Evolutionary conservation across 148 eudicot species (phyloP).

Genomic region (Fallopia convolvulus): DNA sequence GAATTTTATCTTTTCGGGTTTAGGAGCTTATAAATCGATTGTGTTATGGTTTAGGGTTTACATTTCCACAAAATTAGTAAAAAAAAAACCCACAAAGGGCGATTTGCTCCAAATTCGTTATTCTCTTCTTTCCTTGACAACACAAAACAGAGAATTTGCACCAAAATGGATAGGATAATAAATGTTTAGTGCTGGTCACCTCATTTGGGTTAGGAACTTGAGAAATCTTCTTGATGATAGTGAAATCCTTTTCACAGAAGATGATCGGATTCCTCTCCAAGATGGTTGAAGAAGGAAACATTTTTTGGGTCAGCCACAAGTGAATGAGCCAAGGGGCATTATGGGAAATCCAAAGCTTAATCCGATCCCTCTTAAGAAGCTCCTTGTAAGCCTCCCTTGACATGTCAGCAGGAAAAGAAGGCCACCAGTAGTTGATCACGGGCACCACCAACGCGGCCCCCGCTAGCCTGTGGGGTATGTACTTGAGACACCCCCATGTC

Average conservation of each 20-base stretch:
- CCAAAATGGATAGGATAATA: too few relatives aligned
- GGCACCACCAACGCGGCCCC: constrained; percentile 30
- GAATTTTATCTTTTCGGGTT: too few relatives aligned
- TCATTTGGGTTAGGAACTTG: constrained; percentile 16
- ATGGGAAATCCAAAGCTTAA: constrained; percentile 20
- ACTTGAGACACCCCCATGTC: constrained; percentile 27
- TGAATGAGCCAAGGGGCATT: constrained; percentile 16
- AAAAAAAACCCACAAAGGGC: too few relatives aligned
- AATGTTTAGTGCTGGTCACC: constrained; percentile 1
- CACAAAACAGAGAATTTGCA: too few relatives aligned
- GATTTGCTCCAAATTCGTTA: too few relatives aligned
- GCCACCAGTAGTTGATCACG: constrained; percentile 35
- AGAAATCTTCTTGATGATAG: constrained; percentile 5
- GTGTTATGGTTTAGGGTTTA: too few relatives aligned
- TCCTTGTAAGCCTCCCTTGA: constrained; percentile 7
- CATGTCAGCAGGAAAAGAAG: constrained; percentile 21
- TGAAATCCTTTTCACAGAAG: constrained; percentile 17
- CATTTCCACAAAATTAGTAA: too few relatives aligned
- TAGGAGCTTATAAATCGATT: too few relatives aligned
- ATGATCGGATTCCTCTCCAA: constrained; percentile 20
- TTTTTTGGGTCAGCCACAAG: constrained; percentile 25
- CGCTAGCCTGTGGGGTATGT: constrained; percentile 27
- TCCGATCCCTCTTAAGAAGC: constrained; percentile 21
- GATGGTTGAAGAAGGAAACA: constrained; percentile 21
- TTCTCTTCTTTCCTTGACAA: too few relatives aligned